Percentiles rank a stretch among this genome's conserved stretches.
phyloP scores from a whole-genome alignment of 345 rosid genomes.

The Sisymbrium irio region DNA sequence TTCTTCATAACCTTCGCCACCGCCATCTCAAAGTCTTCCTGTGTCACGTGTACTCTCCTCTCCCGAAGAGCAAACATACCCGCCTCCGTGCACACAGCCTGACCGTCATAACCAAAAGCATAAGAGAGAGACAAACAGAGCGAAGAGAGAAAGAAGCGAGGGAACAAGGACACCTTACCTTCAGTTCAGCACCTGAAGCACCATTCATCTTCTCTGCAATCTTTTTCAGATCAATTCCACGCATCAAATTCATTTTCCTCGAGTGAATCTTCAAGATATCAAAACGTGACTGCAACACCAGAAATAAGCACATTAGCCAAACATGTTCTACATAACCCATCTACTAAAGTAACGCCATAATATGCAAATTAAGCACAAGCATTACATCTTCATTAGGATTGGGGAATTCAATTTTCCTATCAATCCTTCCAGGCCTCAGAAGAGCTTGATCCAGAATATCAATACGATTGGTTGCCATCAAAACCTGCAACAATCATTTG shows the following conservation, averaged over 20 bases:
- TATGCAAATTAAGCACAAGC: not conserved
- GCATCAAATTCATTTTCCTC: conserved; percentile 95
- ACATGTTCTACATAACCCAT: not conserved
- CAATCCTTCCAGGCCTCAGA: conserved; percentile 97
- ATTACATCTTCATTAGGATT: conserved; percentile 92
- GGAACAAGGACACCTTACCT: conserved; percentile 46
- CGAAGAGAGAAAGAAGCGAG: not conserved
- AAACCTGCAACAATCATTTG: conserved; percentile 50
- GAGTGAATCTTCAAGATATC: conserved; percentile 98
- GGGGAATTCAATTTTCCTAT: conserved; percentile 96
- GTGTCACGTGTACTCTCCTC: conserved; percentile 96
- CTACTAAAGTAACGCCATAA: not conserved
- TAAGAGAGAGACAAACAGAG: not conserved
- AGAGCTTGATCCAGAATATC: conserved; percentile 98
- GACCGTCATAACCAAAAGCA: conserved; percentile 7
- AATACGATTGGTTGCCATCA: conserved; percentile 98
- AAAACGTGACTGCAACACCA: conserved; percentile 68
- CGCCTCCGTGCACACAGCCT: conserved; percentile 99
- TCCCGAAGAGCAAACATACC: conserved; percentile 99
- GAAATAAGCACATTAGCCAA: not conserved
- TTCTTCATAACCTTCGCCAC: conserved; percentile 99
- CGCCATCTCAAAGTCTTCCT: conserved; percentile 99
- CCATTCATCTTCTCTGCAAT: conserved; percentile 99
- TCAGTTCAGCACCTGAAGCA: conserved; percentile 97
- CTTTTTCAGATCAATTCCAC: conserved; percentile 97